Evolutionary conservation across 257 asterid genomes (phyloP), one percentile per base, ranked within the genome.

Genomic region (Euphrasia confusa): DNA sequence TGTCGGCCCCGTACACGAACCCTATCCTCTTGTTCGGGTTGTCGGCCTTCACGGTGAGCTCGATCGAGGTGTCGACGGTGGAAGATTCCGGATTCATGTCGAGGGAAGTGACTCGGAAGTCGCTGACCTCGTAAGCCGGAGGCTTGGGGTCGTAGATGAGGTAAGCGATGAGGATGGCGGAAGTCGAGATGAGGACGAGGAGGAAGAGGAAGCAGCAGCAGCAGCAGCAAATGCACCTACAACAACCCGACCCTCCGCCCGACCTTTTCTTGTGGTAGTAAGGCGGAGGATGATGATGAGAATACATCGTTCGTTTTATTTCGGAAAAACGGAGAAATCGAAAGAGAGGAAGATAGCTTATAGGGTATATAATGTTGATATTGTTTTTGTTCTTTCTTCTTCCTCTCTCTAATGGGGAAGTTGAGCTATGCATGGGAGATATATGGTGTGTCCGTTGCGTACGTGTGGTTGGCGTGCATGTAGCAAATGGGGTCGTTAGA

Each of bases 181-280:
- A 54, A 0, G 53, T 8, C 2, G 66, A 0, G 10, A 78, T 3
- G 64, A 82, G 0, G 35, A 82, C 5, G 47, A 87, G 8, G 69
- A 82, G 18, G 45, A 84, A 18, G 7, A 80, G 26, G 37, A 66
- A 17, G 79, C 83, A 80, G 79, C 83, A 80, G 39, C 65, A 81
- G 55, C 78, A 82, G 59, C 86, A 75, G 59, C 84, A 80, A 1
- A 84, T 66, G 79, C 78, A 80, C 26, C 80, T 71, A 10, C 71
- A 66, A 57, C 72, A 71, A n/a, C 48, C 26, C 0, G 30, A 45
- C 9, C 0, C 6, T 0, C 33, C 56, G 8, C 60, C 3, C 14
- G 70, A 48, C 0, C 30, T 63, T n/a, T 55, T 58, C 9, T 45
- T 60, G 39, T 72, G 70, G 4, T 54, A 78, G 60, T 78, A 56